Evolutionary conservation across 129 eudicot species (phyloP), one percentile per base, ranked within the genome.

Genomic region (carrot (Daucus carota)): DNA sequence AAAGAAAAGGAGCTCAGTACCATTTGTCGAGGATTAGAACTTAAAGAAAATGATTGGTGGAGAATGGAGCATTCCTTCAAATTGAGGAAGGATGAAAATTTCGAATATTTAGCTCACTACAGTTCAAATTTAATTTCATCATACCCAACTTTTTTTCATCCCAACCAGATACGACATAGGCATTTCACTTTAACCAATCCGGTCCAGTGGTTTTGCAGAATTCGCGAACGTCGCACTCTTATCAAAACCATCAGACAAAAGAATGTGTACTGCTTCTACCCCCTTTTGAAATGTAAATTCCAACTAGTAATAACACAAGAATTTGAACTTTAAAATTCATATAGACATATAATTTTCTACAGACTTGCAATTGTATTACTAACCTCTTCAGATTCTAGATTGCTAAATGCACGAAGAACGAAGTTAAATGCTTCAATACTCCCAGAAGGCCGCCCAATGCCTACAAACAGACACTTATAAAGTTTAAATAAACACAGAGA

Each of bases 371-470:
- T 24, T 16, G 70, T 46, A 38, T 6, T 62, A 48, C 70, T 87
- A 10, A 91, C 99, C 99, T 89, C 97, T 83, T 89, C 82, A 10
- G 89, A 87, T 86, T 94, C 99, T 77, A 89, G 82, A 80, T 81
- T 87, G 83, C 40, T 94, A 74, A 94, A 94, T 54, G 90, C 78
- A 11, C 92, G 86, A 71, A 94, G 91, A 85, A 94, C 97, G 80
- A 74, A 94, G 76, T 66, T 89, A 29, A 84, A 87, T 36, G 99
- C 84, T 80, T 89, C 92, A 97, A 94, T 91, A 81, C 83, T 91
- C 70, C 99, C 99, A 45, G 97, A 93, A 75, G 99, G 99, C 82
- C 99, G 84, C 57, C 99, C 99, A 73, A 94, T 91, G 76, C 98
- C 98, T 93, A 75, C 54, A 54, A 71, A 54, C 36, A 24, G 16